Percentiles rank a stretch among this genome's conserved stretches.
Conservation (phyloP, 192 early-diverging fungal genomes). For the Backusella luteola region DNA sequence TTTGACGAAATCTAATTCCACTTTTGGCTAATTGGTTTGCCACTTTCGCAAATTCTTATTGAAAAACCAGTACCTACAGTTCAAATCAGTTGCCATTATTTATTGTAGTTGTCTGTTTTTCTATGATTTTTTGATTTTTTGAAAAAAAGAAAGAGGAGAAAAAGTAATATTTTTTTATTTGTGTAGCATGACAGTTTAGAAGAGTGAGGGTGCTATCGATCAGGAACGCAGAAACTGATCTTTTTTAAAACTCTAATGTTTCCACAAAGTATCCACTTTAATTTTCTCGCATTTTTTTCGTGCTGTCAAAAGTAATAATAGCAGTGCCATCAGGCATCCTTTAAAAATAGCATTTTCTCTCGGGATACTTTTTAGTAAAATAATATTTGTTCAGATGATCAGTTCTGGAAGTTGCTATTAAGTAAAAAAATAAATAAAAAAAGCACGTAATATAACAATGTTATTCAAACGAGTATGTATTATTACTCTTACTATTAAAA, state of each 20-base stretch:
- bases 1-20: no score
- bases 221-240: neutral
- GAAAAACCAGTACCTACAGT: neutral
- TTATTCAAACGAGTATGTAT: neutral
- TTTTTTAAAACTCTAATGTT: neutral
- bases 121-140: neutral
- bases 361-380: neutral
- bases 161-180: neutral
- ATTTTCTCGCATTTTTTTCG: neutral
- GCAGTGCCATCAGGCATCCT: neutral
- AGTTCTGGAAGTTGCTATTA: neutral
- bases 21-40: no score
- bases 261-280: no score
- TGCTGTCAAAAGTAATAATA: neutral
- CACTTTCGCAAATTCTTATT: no score
- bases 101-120: neutral
- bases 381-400: neutral
- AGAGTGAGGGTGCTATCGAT: neutral
- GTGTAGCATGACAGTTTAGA: neutral
- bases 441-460: neutral
- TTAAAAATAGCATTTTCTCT: neutral
- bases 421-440: neutral
- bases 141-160: neutral
- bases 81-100: neutral
- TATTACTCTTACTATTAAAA: neutral